Evolutionary conservation across 2,329 filamentous ascomycete species (phyloP).

Genomic region (Didymella sp.): DNA sequence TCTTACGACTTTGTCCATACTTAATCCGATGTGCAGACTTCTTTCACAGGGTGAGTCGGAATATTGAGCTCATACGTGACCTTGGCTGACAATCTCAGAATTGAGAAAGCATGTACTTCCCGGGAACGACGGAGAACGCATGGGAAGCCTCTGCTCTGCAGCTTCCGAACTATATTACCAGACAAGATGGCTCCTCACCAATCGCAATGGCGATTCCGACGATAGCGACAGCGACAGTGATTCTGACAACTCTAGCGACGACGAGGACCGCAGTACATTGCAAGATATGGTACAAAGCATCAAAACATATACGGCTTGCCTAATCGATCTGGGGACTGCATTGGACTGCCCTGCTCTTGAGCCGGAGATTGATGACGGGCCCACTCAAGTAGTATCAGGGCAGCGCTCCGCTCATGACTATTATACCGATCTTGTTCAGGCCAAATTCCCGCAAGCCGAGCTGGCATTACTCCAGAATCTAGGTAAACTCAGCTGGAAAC

Average conservation of each 20-base stretch:
- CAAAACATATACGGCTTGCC: neutral
- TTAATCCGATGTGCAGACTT: conserved; percentile 20
- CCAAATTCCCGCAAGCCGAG: neutral
- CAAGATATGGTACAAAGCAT: neutral
- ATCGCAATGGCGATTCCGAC: neutral
- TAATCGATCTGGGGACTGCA: neutral
- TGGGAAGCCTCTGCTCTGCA: neutral
- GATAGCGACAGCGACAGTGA: neutral
- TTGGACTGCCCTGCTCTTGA: neutral
- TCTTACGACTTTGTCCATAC: conserved; percentile 20
- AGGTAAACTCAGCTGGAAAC: neutral
- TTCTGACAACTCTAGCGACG: neutral
- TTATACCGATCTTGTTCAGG: neutral
- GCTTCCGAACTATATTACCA: neutral
- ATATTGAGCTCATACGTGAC: neutral
- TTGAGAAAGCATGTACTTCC: too few relatives aligned
- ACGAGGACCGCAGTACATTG: neutral
- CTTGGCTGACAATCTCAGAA: neutral
- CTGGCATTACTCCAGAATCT: neutral
- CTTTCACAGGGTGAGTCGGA: conserved; percentile 16
- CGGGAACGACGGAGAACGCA: too few relatives aligned
- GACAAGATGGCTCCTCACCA: neutral
- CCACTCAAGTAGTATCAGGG: neutral
- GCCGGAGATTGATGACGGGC: neutral
- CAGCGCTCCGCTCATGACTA: neutral